Percentiles rank a stretch among this genome's conserved stretches.
Conservation (phyloP, 108 stramenopile genomes). For the Schizochytrium sp. region DNA sequence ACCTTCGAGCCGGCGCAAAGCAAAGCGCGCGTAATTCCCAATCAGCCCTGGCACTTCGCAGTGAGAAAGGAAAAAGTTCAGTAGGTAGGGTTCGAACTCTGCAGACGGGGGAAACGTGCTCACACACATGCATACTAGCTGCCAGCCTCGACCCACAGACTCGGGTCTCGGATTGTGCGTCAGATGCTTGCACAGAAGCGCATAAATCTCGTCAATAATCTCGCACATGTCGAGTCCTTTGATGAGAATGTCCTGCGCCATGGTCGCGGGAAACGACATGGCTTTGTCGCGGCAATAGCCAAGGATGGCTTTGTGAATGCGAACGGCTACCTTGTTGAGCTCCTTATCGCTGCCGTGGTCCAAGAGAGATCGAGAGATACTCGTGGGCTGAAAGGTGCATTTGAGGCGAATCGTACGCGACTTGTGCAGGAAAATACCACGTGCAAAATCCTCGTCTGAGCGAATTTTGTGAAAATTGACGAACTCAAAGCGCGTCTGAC, state of each 20-base stretch:
- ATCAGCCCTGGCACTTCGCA: conserved; percentile 31
- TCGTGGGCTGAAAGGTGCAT: conserved; percentile 42
- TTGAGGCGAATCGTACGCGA: conserved; percentile 41
- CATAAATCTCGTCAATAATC: conserved; percentile 52
- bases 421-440: conserved; percentile 46
- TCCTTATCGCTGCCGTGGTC: conserved; percentile 37
- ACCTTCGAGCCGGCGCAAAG: conserved; percentile 53
- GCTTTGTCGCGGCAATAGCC: conserved; percentile 64
- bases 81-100: conserved; percentile 55
- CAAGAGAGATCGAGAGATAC: conserved; percentile 46
- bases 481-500: conserved; percentile 40
- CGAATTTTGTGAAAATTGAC: conserved; percentile 46
- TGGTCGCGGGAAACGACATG: conserved; percentile 57
- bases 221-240: conserved; percentile 51
- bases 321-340: conserved; percentile 38
- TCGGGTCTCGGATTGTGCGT: conserved; percentile 48
- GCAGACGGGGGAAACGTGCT: conserved; percentile 51
- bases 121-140: conserved; percentile 61
- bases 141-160: conserved; percentile 50
- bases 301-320: conserved; percentile 53
- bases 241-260: conserved; percentile 55
- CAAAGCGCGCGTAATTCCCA: conserved; percentile 50
- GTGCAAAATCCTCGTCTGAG: conserved; percentile 44
- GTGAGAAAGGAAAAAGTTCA: conserved; percentile 54
- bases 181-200: conserved; percentile 53